Base-by-base conservation (phyloP, 2,329 filamentous ascomycete genomes). In the Microdochium trichocladiopsis region DNA sequence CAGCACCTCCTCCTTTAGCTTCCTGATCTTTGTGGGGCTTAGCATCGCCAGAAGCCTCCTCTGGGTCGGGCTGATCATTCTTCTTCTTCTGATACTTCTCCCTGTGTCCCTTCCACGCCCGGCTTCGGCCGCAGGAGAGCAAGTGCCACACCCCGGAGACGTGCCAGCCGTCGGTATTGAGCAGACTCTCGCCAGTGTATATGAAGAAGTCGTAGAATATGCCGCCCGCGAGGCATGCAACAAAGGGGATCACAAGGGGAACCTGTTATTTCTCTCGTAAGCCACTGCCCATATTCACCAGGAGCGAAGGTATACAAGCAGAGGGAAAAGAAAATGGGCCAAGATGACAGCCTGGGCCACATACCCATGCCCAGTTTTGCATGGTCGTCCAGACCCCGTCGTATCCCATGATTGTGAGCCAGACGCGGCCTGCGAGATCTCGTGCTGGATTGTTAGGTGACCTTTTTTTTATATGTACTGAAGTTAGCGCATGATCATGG, bases 311-410 rank as follows among this genome's bases (percentile, higher is more conserved):
- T n/a, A n/a, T n/a, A n/a, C n/a, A n/a, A n/a, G n/a, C n/a, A n/a
- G n/a, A n/a, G n/a, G n/a, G n/a, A n/a, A n/a, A n/a, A n/a, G n/a
- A n/a, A n/a, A n/a, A n/a, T n/a, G n/a, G n/a, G n/a, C n/a, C n/a
- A n/a, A n/a, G n/a, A n/a, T n/a, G n/a, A n/a, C n/a, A n/a, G n/a
- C n/a, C n/a, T n/a, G n/a, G n/a, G n/a, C n/a, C n/a, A n/a, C 72
- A 58, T 69, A 84, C 81, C 85, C 84, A 90, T 63, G 89, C 89
- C 62, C 88, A 90, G 62, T 88, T 87, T 12, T 75, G 75, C 2
- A 85, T 84, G 1, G 82, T 79, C 10, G 74, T 76, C 82, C 84
- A 90, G 0, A 89, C 86, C 49, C 65, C 66, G 1, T 84, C 84
- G 61, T 90, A 90, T 2, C 87, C 87, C 51, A 89, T 60, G 62